Evolutionary conservation across 2,329 filamentous ascomycete genomes (phyloP).

Genomic region (Aspergillus sp.): DNA sequence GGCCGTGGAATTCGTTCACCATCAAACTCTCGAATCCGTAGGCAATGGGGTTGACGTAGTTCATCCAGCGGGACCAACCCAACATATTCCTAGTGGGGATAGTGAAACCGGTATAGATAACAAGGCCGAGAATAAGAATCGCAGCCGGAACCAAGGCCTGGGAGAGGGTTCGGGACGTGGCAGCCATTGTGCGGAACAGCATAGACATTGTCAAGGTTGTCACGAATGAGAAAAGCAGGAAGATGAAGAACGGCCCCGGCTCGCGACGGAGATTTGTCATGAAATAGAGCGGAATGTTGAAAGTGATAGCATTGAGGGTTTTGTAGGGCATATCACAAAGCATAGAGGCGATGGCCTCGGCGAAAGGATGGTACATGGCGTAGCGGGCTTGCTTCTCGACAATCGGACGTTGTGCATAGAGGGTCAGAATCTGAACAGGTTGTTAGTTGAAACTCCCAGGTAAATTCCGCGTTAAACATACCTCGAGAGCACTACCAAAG

Average conservation of each 20-base stretch:
- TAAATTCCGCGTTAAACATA: conserved; percentile 23
- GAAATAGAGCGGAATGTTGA: conserved; percentile 83
- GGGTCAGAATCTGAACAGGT: conserved; percentile 65
- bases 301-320: conserved; percentile 68
- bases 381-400: conserved; percentile 88
- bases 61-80: conserved; percentile 79
- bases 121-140: conserved; percentile 45
- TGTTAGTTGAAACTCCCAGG: conserved; percentile 13
- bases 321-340: conserved; percentile 84
- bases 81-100: conserved; percentile 62
- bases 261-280: conserved; percentile 77
- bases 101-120: conserved; percentile 53
- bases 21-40: conserved; percentile 81
- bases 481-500: conserved; percentile 75
- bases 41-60: conserved; percentile 74
- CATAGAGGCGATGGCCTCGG: conserved; percentile 86
- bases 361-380: conserved; percentile 84
- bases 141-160: conserved; percentile 59
- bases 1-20: conserved; percentile 75
- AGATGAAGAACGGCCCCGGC: conserved; percentile 80
- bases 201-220: conserved; percentile 79
- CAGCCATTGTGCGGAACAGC: conserved; percentile 81
- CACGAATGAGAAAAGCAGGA: conserved; percentile 71
- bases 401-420: conserved; percentile 86
- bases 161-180: conserved; percentile 66